phyloP scores from a whole-genome alignment of 2,329 filamentous ascomycete genomes.

The Trichothecium sympodiale region DNA sequence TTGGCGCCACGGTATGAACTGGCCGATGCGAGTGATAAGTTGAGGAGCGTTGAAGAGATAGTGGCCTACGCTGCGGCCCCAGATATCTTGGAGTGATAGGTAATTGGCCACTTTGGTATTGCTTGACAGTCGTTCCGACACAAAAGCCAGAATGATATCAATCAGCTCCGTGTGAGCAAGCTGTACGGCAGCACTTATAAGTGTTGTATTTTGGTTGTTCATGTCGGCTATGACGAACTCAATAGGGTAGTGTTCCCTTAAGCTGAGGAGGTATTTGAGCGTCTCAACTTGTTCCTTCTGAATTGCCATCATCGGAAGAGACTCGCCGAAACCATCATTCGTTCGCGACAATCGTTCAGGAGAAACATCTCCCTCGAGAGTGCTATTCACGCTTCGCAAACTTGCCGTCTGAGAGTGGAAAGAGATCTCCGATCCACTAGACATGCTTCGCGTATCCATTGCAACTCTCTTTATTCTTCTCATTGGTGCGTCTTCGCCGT shows the following conservation, averaged over 20 bases:
- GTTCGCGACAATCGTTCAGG: slow-evolving; percentile 68
- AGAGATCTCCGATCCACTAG: slow-evolving; percentile 74
- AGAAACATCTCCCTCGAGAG: slow-evolving; percentile 76
- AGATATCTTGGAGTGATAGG: slow-evolving; percentile 63
- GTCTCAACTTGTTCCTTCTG: slow-evolving; percentile 60
- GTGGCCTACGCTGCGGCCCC: slow-evolving; percentile 85
- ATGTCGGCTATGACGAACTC: slow-evolving; percentile 66
- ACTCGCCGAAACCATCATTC: slow-evolving; percentile 62
- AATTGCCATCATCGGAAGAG: slow-evolving; percentile 77
- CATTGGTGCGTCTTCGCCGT: slow-evolving; percentile 19
- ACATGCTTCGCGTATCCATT: slow-evolving; percentile 82
- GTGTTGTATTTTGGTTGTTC: slow-evolving; percentile 81
- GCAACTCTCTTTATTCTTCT: slow-evolving; percentile 68
- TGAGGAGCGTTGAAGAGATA: slow-evolving; percentile 88
- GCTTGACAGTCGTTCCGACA: slow-evolving; percentile 43
- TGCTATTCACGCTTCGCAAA: slow-evolving; percentile 60
- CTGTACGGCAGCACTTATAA: slow-evolving; percentile 85
- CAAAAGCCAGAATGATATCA: slow-evolving; percentile 60
- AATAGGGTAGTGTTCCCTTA: slow-evolving; percentile 65
- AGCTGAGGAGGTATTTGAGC: slow-evolving; percentile 68
- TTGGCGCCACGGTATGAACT: slow-evolving; percentile 74
- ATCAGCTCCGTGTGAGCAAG: slow-evolving; percentile 66
- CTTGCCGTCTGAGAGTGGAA: slow-evolving; percentile 72
- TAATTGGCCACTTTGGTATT: slow-evolving; percentile 53
- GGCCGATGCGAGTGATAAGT: slow-evolving; percentile 67